A percentile compares a stretch with the other conserved stretches of the same genome.
Evolutionary conservation across 1,139 yeast genomes (phyloP).

Genomic region (Saccharomyces hybrid): DNA sequence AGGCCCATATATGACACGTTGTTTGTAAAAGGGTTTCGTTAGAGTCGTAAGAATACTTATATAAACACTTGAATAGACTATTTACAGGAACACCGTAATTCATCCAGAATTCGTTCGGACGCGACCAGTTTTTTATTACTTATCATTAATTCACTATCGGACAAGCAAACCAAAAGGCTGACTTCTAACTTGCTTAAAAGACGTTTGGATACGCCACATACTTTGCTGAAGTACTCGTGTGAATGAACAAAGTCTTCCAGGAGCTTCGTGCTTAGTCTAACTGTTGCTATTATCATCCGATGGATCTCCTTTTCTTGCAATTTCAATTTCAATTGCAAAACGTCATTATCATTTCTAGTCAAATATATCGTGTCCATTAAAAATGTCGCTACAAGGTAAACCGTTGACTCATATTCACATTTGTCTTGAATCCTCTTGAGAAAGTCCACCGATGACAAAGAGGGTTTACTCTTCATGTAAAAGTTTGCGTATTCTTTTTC

Average conservation of each 20-base stretch:
- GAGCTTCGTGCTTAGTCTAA: constrained; percentile 44
- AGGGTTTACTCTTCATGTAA: constrained; percentile 27
- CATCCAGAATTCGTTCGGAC: constrained; percentile 13
- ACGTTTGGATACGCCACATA: constrained; percentile 42
- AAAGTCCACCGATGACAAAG: constrained; percentile 21
- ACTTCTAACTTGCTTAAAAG: constrained; percentile 44
- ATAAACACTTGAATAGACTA: not conserved
- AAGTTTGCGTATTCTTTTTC: constrained; percentile 11
- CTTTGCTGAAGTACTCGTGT: constrained; percentile 45
- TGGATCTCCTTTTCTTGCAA: constrained; percentile 36
- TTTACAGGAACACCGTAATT: constrained; percentile 6
- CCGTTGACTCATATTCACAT: constrained; percentile 24
- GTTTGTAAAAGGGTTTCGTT: not conserved
- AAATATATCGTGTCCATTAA: constrained; percentile 33
- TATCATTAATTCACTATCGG: constrained; percentile 18
- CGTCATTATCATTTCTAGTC: constrained; percentile 34
- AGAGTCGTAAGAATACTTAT: not conserved
- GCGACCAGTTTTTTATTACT: constrained; percentile 18
- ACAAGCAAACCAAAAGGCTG: constrained; percentile 34
- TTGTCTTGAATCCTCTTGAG: constrained; percentile 27
- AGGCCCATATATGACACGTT: not conserved
- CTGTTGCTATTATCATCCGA: constrained; percentile 42
- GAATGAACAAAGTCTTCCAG: constrained; percentile 47
- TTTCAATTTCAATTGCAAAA: constrained; percentile 32
- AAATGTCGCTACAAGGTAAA: constrained; percentile 24